phyloP scores from a whole-genome alignment of 1,284 basidiomycete genomes.

The Fomes fomentarius region DNA sequence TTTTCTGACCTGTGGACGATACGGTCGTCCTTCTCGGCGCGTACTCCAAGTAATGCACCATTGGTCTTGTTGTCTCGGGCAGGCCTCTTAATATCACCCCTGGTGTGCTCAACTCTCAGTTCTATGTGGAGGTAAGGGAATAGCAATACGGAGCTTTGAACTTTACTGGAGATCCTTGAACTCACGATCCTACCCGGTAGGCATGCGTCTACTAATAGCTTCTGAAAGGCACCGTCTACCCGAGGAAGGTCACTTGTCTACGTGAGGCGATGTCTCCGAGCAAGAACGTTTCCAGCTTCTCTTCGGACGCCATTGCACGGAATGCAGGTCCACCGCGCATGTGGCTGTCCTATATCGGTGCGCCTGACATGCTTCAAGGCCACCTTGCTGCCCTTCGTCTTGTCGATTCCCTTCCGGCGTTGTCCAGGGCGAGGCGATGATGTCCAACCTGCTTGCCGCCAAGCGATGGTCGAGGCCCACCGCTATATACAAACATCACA shows the following conservation, averaged over 20 bases:
- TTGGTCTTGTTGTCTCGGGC: constrained; percentile 14
- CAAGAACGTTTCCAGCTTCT: constrained; percentile 17
- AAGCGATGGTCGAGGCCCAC: constrained; percentile 14
- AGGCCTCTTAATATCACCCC: constrained; percentile 23
- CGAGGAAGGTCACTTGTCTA: constrained; percentile 15
- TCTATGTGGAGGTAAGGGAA: constrained; percentile 20
- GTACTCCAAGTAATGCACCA: constrained; percentile 21
- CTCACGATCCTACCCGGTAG: background rate
- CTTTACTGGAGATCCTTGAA: background rate
- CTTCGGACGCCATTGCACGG: constrained; percentile 24
- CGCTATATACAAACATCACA: no score
- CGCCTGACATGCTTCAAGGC: background rate
- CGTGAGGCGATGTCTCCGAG: constrained; percentile 17
- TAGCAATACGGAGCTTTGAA: background rate
- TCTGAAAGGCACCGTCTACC: constrained; percentile 19
- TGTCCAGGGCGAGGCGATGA: constrained; percentile 3
- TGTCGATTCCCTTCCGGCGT: background rate
- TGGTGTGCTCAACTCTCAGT: constrained; percentile 20
- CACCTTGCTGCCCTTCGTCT: background rate
- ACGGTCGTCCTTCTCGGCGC: constrained; percentile 22
- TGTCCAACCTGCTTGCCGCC: constrained; percentile 4
- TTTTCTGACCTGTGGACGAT: constrained; percentile 19
- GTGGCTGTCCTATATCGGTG: constrained; percentile 23
- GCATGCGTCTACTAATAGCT: constrained; percentile 9
- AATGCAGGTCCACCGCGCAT: constrained; percentile 15